Percentiles rank a stretch among this genome's conserved stretches.
Conservation (phyloP, 495 filamentous ascomycete genomes). For the Cercophora sp. region DNA sequence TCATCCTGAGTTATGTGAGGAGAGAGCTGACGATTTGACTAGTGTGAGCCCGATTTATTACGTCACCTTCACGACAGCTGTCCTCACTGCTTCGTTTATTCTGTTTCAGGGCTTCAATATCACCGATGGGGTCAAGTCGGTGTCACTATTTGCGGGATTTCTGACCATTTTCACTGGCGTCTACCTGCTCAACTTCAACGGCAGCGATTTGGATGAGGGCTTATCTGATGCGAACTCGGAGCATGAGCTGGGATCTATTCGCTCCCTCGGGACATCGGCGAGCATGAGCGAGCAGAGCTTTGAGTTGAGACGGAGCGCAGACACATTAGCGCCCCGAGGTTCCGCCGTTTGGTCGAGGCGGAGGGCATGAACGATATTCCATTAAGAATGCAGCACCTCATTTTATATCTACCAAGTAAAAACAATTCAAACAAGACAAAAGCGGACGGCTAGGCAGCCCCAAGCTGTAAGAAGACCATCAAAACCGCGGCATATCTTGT, state of each 20-base stretch:
- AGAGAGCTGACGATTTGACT: not conserved
- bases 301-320: too few species aligned
- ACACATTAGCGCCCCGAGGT: too few species aligned
- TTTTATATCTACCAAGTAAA: too few species aligned
- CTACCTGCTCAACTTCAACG: not conserved
- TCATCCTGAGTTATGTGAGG: not conserved
- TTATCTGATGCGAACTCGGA: not conserved
- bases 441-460: too few species aligned
- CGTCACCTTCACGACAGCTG: not conserved
- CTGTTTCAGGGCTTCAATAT: not conserved
- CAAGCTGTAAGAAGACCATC: slow-evolving; percentile 8
- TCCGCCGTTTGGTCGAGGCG: too few species aligned
- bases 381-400: too few species aligned
- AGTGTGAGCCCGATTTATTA: not conserved
- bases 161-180: not conserved
- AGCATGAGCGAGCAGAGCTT: too few species aligned
- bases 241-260: too few species aligned
- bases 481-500: slow-evolving; percentile 3
- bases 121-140: not conserved
- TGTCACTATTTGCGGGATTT: not conserved
- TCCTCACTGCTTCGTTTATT: not conserved
- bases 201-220: not conserved
- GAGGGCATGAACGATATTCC: too few species aligned
- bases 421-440: too few species aligned
- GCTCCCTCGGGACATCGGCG: too few species aligned